Evolutionary conservation across 2,329 filamentous ascomycete genomes (phyloP).

Genomic region (Pseudocercospora crystallina): DNA sequence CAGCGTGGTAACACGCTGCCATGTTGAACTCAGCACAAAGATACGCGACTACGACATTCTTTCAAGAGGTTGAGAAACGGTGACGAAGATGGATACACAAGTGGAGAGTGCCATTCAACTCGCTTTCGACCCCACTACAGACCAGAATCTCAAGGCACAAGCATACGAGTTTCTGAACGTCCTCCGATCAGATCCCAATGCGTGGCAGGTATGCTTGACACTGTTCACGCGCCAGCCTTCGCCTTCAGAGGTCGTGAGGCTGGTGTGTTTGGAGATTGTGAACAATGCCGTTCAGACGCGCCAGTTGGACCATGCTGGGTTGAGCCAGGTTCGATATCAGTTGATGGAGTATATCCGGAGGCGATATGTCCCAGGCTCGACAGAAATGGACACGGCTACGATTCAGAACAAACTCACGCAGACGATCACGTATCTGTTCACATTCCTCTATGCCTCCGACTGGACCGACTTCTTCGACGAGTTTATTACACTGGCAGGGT

Average conservation of each 20-base stretch:
- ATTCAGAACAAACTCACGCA: conserved; percentile 98
- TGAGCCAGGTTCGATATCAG: conserved; percentile 75
- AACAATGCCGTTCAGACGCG: conserved; percentile 86
- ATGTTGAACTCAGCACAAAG: conserved; percentile 13
- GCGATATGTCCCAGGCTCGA: conserved; percentile 62
- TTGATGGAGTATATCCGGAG: conserved; percentile 78
- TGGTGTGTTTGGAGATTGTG: conserved; percentile 87
- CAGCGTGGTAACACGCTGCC: conserved; percentile 18
- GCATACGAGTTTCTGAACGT: conserved; percentile 78
- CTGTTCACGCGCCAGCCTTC: conserved; percentile 80
- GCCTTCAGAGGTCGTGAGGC: conserved; percentile 77
- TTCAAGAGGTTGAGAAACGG: conserved; percentile 3
- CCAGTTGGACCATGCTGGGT: conserved; percentile 68
- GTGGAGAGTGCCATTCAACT: conserved; percentile 95
- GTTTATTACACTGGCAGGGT: conserved; percentile 73
- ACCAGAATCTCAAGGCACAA: conserved; percentile 73
- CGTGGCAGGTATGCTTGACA: conserved; percentile 84
- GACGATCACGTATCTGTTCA: conserved; percentile 91
- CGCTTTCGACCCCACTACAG: conserved; percentile 77
- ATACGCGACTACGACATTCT: conserved; percentile 6
- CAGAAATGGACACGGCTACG: conserved; percentile 65
- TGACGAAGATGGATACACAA: conserved; percentile 50
- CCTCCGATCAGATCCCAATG: conserved; percentile 76
- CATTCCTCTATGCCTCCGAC: conserved; percentile 76
- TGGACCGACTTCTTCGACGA: conserved; percentile 94